Conservation (phyloP, 2,329 filamentous ascomycete species). For the Gaeumannomyces tritici region DNA sequence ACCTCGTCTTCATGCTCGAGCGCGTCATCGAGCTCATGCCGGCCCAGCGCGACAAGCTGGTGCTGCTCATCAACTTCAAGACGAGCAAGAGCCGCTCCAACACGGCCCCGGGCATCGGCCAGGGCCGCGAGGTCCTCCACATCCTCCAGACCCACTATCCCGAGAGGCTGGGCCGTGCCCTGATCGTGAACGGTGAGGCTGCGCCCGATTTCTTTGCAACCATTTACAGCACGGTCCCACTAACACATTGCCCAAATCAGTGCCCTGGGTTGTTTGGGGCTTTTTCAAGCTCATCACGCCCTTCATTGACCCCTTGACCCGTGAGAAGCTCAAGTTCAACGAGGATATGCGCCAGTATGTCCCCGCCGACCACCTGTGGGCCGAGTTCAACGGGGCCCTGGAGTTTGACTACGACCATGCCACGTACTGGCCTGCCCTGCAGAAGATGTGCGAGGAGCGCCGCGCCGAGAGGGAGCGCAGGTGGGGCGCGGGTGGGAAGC, state of each 20-base stretch:
- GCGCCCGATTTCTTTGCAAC: background rate
- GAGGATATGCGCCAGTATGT: slow-evolving; percentile 80
- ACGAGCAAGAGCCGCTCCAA: slow-evolving; percentile 65
- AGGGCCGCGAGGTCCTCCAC: slow-evolving; percentile 73
- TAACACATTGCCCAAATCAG: slow-evolving; percentile 30
- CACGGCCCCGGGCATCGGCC: slow-evolving; percentile 60
- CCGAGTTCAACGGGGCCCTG: slow-evolving; percentile 58
- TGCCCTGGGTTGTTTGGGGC: slow-evolving; percentile 81
- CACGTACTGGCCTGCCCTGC: slow-evolving; percentile 81
- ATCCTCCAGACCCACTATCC: slow-evolving; percentile 96
- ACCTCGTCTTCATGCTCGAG: slow-evolving; percentile 94
- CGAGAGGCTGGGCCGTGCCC: slow-evolving; percentile 76
- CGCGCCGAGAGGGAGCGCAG: slow-evolving; percentile 53
- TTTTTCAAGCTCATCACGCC: slow-evolving; percentile 96
- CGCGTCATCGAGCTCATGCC: slow-evolving; percentile 80
- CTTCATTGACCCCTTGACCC: slow-evolving; percentile 91
- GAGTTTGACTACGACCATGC: slow-evolving; percentile 88
- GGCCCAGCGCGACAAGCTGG: slow-evolving; percentile 75
- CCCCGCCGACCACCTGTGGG: slow-evolving; percentile 73
- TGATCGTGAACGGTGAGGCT: slow-evolving; percentile 76
- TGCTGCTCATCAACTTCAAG: slow-evolving; percentile 87
- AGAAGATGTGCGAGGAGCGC: slow-evolving; percentile 57
- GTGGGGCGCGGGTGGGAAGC: slow-evolving; percentile 73
- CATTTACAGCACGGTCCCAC: background rate
- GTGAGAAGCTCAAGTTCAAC: slow-evolving; percentile 96